Conservation (phyloP, 169 alveolate species). For the Sarcocystis neurona region DNA sequence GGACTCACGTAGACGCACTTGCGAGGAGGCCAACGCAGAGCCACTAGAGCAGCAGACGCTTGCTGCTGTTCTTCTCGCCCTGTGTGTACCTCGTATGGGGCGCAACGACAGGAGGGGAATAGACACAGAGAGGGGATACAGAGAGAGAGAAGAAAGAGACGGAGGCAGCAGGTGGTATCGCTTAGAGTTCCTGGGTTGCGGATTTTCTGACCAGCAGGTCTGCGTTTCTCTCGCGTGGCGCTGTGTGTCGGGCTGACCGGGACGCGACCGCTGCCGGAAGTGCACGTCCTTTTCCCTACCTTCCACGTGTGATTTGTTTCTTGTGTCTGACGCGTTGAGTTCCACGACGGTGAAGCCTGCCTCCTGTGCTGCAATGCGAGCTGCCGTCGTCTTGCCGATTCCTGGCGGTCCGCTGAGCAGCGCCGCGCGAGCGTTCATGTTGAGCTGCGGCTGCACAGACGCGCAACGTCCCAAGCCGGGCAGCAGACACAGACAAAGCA, state of each 20-base stretch:
- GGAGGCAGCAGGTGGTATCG: not conserved
- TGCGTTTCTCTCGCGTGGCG: too few relatives aligned
- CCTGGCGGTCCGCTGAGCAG: constrained; percentile 99
- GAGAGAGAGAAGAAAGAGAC: not conserved
- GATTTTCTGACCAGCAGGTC: too few relatives aligned
- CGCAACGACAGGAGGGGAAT: too few relatives aligned
- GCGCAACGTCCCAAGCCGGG: constrained; percentile 60
- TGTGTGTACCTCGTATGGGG: too few relatives aligned
- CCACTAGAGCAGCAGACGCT: too few relatives aligned
- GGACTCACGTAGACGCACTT: too few relatives aligned
- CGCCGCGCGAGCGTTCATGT: constrained; percentile 91
- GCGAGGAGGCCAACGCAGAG: too few relatives aligned
- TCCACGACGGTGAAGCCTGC: constrained; percentile 91
- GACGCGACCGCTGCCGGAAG: constrained; percentile 38
- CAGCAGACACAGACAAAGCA: constrained; percentile 56
- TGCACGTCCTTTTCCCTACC: constrained; percentile 74
- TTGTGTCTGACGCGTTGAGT: constrained; percentile 96
- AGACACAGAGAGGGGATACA: too few relatives aligned
- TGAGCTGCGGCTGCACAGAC: constrained; percentile 71
- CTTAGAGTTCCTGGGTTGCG: too few relatives aligned
- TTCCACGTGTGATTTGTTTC: constrained; percentile 93
- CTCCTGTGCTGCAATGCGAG: constrained; percentile 86
- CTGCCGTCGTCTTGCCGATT: constrained; percentile 97
- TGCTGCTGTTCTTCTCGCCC: too few relatives aligned
- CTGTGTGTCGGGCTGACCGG: too few relatives aligned